Evolutionary conservation across 1,284 basidiomycete genomes (phyloP).

Genomic region (Apiotrichum sp.): DNA sequence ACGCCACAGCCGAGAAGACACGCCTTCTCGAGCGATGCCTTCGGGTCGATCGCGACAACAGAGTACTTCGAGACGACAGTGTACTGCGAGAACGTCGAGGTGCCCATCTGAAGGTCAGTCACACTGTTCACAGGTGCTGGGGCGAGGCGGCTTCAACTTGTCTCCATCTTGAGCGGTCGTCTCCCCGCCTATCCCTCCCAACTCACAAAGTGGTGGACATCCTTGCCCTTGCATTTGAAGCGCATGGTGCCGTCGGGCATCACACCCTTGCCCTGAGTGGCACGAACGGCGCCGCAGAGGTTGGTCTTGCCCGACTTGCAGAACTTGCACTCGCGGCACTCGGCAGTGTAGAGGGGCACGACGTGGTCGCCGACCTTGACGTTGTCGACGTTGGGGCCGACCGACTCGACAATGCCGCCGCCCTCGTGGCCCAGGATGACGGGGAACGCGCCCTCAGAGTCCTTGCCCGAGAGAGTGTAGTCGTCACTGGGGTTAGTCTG

Average conservation of each 20-base stretch:
- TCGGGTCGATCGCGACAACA: slow-evolving; percentile 79
- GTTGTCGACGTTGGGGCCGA: slow-evolving; percentile 85
- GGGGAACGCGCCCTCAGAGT: slow-evolving; percentile 94
- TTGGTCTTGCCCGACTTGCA: slow-evolving; percentile 99
- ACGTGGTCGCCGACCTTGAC: slow-evolving; percentile 87
- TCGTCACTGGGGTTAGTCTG: slow-evolving; percentile 55
- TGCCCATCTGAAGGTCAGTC: slow-evolving; percentile 70
- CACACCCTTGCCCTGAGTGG: slow-evolving; percentile 89
- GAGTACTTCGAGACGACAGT: slow-evolving; percentile 97
- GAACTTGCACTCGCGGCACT: slow-evolving; percentile 94
- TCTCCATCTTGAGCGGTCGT: too few relatives aligned
- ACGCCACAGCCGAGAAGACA: slow-evolving; percentile 94
- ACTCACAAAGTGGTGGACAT: slow-evolving; percentile 83
- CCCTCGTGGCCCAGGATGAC: slow-evolving; percentile 86
- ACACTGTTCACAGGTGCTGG: not conserved
- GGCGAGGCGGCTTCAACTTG: too few relatives aligned
- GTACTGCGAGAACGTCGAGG: slow-evolving; percentile 97
- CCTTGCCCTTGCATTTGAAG: slow-evolving; percentile 84
- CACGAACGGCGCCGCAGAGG: slow-evolving; percentile 81
- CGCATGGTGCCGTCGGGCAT: slow-evolving; percentile 93
- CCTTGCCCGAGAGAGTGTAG: slow-evolving; percentile 93
- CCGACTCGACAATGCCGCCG: slow-evolving; percentile 66
- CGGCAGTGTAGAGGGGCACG: slow-evolving; percentile 90
- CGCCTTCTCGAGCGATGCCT: slow-evolving; percentile 86
- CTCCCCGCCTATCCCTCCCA: too few relatives aligned